phyloP scores from a whole-genome alignment of 2,329 filamentous ascomycete species.

The Aspergillus sergii region DNA sequence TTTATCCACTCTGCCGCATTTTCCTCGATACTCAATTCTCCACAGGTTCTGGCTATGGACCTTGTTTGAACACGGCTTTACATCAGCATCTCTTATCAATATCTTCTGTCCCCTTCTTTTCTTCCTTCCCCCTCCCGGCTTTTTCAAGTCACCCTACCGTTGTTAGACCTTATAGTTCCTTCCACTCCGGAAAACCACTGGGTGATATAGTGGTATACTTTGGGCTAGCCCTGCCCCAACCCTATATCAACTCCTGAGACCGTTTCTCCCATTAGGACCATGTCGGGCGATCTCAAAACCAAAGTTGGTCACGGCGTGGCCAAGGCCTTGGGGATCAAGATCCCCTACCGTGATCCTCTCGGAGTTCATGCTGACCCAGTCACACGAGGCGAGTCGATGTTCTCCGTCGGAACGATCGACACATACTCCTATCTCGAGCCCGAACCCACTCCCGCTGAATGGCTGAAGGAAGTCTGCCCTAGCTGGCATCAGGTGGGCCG shows the following conservation, averaged over 20 bases:
- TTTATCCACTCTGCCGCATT: conserved; percentile 9
- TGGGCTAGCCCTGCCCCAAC: not conserved
- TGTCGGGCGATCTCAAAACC: conserved; percentile 43
- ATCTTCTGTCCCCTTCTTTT: conserved; percentile 1
- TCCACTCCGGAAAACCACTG: not conserved
- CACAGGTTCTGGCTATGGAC: conserved; percentile 12
- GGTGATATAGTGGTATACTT: not conserved
- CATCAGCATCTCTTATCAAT: not conserved
- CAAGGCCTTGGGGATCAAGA: conserved; percentile 79
- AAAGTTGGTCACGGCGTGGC: conserved; percentile 74
- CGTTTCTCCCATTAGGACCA: conserved; percentile 22
- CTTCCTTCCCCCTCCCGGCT: not conserved
- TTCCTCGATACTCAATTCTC: conserved; percentile 7
- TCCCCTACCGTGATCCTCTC: conserved; percentile 64
- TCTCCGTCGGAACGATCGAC: conserved; percentile 72
- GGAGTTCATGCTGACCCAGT: conserved; percentile 62
- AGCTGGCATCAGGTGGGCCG: conserved; percentile 53
- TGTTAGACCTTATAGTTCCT: not conserved
- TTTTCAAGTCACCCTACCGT: not conserved
- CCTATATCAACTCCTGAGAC: not conserved
- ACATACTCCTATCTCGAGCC: conserved; percentile 83
- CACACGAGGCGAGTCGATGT: conserved; percentile 76
- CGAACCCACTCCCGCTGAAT: conserved; percentile 75
- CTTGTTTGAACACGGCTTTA: conserved; percentile 13
- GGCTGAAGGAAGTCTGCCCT: conserved; percentile 67